Base-by-base conservation (phyloP, 306 rosid species). In the Vigna trinervia region DNA sequence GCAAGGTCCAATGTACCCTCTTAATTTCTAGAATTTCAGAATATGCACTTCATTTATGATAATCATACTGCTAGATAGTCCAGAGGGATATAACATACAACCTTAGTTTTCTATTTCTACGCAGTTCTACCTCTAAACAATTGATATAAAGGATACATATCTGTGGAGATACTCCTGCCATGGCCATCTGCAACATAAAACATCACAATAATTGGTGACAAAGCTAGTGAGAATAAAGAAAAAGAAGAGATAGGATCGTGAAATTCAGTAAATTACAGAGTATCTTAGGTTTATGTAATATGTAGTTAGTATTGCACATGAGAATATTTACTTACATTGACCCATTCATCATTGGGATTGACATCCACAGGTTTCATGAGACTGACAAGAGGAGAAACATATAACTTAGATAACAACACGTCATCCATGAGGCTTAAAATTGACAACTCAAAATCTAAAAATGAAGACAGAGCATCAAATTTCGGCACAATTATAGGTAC, bases 281-380 rank as follows among this genome's bases (percentile, higher is more conserved):
- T 14, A 32, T 50, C 48, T 46, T 46, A 52, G 79, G 54, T 64
- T 52, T 12, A 70, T 54, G 26, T 52, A 63, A 32, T 47, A 68
- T 38, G 58, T 69, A 32, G 71, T 64, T 38, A 69, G 38, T 10
- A 36, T 57, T 34, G 76, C 62, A 67, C 57, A 12, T 68, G 52
- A 51, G 73, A 85, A 78, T 45, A 69, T 64, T 78, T 58, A 84
- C 98, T 90, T 86, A 96, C 99, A 70, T 91, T 93, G 71, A 73
- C 78, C 98, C 97, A 93, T 88, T 96, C 99, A 32, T 96, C 99
- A 73, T 82, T 89, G 83, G 99, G 99, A 88, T 77, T 96, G 86
- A 89, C 48, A 71, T 96, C 99, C 84, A 96, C 90, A 65, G 94
- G 93, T 84, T 90, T 96, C 98, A 96, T 89, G 81, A 79, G 98